These are phyloP conservation scores for Bipolaris bicolor DNA, from an alignment of 2,329 filamentous ascomycete genomes.

Conservation along the genomic window DNA sequence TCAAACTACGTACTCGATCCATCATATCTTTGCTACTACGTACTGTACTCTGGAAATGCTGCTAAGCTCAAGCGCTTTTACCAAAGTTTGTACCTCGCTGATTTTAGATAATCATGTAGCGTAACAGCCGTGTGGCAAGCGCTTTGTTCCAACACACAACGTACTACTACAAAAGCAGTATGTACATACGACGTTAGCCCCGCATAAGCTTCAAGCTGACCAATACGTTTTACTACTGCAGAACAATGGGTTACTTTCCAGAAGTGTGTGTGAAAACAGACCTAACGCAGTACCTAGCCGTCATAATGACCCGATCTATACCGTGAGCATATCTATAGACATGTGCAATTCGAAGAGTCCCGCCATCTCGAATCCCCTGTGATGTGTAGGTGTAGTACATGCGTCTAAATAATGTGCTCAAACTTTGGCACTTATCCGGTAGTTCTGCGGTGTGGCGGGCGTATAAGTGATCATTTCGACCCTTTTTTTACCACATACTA, in stretches of 20 bases:
- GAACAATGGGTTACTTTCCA: background rate
- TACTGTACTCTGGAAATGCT: too few species aligned
- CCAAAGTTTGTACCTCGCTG: background rate
- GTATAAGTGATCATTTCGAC: background rate
- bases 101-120: constrained; percentile 3
- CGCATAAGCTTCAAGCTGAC: background rate
- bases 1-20: too few species aligned
- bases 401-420: background rate
- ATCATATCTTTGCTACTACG: too few species aligned
- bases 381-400: background rate
- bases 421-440: background rate
- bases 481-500: background rate
- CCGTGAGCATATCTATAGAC: background rate
- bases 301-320: background rate
- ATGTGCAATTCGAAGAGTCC: background rate
- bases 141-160: background rate
- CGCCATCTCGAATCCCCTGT: background rate
- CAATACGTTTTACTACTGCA: constrained; percentile 1
- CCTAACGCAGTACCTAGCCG: background rate
- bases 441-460: background rate
- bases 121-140: background rate
- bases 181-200: background rate
- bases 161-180: background rate
- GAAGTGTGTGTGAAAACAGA: background rate
- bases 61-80: background rate